A percentile compares a stretch with the other conserved stretches of the same genome.
phyloP scores from a whole-genome alignment of 2,329 filamentous ascomycete species.

The Arthroderma sp. region DNA sequence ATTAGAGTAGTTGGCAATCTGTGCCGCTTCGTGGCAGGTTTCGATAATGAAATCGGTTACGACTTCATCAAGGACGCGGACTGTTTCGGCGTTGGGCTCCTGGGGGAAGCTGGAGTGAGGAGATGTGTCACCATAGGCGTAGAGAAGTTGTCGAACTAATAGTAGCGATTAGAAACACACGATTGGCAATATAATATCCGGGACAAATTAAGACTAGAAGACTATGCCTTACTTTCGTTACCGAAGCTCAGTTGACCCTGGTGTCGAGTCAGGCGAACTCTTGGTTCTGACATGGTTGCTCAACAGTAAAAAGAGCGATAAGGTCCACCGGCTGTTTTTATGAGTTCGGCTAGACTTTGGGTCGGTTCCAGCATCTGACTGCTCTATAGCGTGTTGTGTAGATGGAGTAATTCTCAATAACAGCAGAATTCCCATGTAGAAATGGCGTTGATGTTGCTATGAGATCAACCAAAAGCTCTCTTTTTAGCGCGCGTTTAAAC shows the following conservation, averaged over 20 bases:
- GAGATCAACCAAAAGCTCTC: too few species aligned
- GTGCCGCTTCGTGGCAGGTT: conserved; percentile 78
- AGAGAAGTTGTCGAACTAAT: conserved; percentile 32
- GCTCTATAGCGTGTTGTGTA: too few species aligned
- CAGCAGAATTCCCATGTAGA: too few species aligned
- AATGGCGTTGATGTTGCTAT: too few species aligned
- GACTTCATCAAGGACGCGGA: conserved; percentile 84
- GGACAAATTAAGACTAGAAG: not conserved
- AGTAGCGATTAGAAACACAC: not conserved
- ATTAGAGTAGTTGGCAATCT: conserved; percentile 71
- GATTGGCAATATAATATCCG: too few species aligned
- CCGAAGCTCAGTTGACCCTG: conserved; percentile 71
- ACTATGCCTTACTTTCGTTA: conserved; percentile 49
- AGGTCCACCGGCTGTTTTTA: too few species aligned
- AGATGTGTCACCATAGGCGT: conserved; percentile 35
- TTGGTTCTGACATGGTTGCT: conserved; percentile 54
- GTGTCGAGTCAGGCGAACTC: conserved; percentile 65
- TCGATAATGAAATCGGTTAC: conserved; percentile 94
- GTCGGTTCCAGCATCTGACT: not conserved
- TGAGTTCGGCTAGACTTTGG: too few species aligned
- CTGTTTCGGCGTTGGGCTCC: conserved; percentile 67
- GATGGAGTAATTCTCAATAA: too few species aligned
- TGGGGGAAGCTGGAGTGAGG: conserved; percentile 53
- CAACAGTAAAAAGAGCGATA: not conserved
- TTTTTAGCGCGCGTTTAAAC: not conserved